Evolutionary conservation across 2,329 filamentous ascomycete genomes (phyloP), one percentile per base, ranked within the genome.

Genomic region (Ascochyta koolunga): DNA sequence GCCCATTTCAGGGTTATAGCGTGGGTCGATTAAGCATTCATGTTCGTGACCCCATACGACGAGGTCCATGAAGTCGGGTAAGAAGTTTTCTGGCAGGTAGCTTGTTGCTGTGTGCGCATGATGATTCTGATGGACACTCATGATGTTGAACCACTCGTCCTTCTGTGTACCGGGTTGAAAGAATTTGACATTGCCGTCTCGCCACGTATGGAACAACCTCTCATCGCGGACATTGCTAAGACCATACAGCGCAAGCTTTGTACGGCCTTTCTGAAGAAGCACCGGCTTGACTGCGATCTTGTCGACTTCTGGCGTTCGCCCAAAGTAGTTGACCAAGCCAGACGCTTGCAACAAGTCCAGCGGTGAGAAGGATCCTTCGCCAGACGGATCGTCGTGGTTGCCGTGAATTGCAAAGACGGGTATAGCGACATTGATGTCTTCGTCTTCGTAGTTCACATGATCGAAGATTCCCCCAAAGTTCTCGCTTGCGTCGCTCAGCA

Each of bases 331-430:
- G 65, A 99, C 81, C 13, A 99, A 79, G 0, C 95, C 95, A 0
- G 93, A 91, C 1, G 95, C 89, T 72, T 98, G 92, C 4, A 99
- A 82, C 15, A 99, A 77, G 72, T 99, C 95, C 10, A 99, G 82
- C 0, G 93, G 93, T 59, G 95, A 96, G 61, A 89, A 88, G 71
- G 96, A 91, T 10, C 93, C 95, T 67, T 97, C 93, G 9, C 95
- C 95, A n/a, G 93, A 96, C 0, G 95, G 95, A 71, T 99, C 95
- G 70, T 99, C 95, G 72, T 99, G 95, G 69, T 99, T 99, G 39
- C 95, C 95, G 67, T 99, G 96, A 35, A 99, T 99, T 0, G 93
- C 96, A 72, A 99, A 99, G 24, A 99, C 92, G 0, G 95, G 95
- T 50, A 98, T 97, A 1, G 93, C 91, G 56, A 99, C 86, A 68